Percentiles rank a stretch among this genome's conserved stretches.
Conservation (phyloP, 805 yeast species). For the Saturnispora mendoncae region DNA sequence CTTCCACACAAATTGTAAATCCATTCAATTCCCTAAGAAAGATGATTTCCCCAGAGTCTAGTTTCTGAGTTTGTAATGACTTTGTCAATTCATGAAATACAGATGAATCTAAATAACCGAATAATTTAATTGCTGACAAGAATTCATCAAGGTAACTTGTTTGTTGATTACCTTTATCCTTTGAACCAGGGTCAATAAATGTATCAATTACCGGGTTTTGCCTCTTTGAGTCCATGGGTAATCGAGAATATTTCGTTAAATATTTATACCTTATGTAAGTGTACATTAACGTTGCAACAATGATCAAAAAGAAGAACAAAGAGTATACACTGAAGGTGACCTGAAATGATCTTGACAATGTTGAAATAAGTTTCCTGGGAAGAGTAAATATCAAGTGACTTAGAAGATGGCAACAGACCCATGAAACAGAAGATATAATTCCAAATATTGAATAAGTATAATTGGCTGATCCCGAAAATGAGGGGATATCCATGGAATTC, state of each 20-base stretch:
- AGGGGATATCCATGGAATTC: no score
- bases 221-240: constrained; percentile 37
- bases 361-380: constrained; percentile 17
- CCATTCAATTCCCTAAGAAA: constrained; percentile 62
- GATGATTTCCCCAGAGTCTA: constrained; percentile 69
- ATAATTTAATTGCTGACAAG: constrained; percentile 81
- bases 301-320: constrained; percentile 28
- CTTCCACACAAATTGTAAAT: constrained; percentile 88
- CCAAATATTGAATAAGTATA: background rate
- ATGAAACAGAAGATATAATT: background rate
- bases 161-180: constrained; percentile 33
- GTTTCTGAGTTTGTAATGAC: constrained; percentile 80
- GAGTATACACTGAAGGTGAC: constrained; percentile 45
- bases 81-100: constrained; percentile 91
- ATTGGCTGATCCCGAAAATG: background rate
- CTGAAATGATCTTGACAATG: constrained; percentile 38
- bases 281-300: constrained; percentile 31
- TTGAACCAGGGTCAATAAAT: constrained; percentile 31
- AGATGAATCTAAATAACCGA: constrained; percentile 83
- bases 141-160: constrained; percentile 80
- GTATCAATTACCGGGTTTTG: constrained; percentile 40
- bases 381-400: background rate
- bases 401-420: background rate
- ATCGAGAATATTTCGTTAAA: constrained; percentile 53
- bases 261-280: constrained; percentile 53